Conservation (phyloP, 2,329 filamentous ascomycete species). For the Botryotinia calthae region DNA sequence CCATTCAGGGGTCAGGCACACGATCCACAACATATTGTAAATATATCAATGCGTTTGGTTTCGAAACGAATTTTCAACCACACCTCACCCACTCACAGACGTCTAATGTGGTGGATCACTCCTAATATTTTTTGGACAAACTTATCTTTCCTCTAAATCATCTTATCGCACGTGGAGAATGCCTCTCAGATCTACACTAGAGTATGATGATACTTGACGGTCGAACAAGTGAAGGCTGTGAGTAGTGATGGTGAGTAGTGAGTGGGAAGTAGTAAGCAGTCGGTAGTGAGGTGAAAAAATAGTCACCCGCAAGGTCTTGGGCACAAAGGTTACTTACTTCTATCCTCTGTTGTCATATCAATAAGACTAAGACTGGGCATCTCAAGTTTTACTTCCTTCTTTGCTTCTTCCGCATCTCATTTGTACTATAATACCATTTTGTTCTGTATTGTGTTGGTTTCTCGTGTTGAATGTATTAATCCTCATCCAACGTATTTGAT, state of each 20-base stretch:
- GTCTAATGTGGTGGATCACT: not conserved
- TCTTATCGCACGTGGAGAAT: not conserved
- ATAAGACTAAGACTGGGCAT: not conserved
- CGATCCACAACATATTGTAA: not conserved
- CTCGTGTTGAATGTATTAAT: not conserved
- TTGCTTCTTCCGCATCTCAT: not conserved
- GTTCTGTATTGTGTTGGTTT: not conserved
- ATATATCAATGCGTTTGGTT: conserved; percentile 14
- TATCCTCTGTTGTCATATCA: not conserved
- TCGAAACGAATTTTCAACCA: conserved; percentile 6
- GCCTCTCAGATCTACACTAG: not conserved
- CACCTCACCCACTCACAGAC: not conserved
- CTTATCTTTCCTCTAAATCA: not conserved
- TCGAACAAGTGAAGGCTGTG: conserved; percentile 16
- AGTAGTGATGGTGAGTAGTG: not conserved
- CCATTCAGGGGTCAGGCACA: not conserved
- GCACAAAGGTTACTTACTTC: not conserved
- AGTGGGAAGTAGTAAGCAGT: not conserved
- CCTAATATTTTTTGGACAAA: not conserved
- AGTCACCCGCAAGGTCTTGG: conserved; percentile 11
- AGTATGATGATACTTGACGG: conserved; percentile 7
- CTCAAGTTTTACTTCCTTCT: not conserved
- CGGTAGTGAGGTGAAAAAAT: not conserved
- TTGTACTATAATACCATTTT: not conserved
- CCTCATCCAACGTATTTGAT: not conserved